Evolutionary conservation across 2,329 filamentous ascomycete species (phyloP), one percentile per base, ranked within the genome.

Genomic region (Ramichloridium luteum): DNA sequence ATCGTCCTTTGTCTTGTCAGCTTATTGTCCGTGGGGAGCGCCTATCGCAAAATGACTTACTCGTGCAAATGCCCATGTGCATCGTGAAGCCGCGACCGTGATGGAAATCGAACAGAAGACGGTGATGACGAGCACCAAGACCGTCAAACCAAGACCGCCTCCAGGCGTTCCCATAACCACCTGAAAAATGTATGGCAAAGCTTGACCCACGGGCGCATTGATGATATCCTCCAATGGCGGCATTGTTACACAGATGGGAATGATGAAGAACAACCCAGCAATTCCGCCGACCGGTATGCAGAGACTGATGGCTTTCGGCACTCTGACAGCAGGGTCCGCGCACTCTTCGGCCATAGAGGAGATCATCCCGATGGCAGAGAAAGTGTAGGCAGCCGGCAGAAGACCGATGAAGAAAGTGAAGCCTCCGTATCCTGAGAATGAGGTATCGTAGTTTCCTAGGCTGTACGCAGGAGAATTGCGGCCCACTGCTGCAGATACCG

Each of bases 381-480:
- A 47, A 16, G 40, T 35, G 16, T 47, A 47, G 28, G 49, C 41
- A 12, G 30, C 61, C 2, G 71, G 72, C 3, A 77, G 55, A 6
- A 75, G 60, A 13, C 72, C 72, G 37, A 77, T 74, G 52, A 72
- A 74, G 51, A 76, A 75, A 0, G 67, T 69, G 45, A 76, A 75
- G 10, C 55, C 56, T 3, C 65, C 65, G 69, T 70, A 76, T 6
- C 72, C 72, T 0, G 69, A 64, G 9, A 73, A 55, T 4, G 57
- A 60, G 2, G 59, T 60, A 39, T 75, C 70, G 43, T 72, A 76
- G 38, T 72, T 57, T 0, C 66, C 64, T n/a, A 75, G 51, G 1
- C 70, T 65, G 30, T 67, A 43, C 11, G 41, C 65, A 6, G 57
- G 51, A 1, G 63, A 61, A 42, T 74, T 67, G 16, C 70, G 57